Percentiles rank a stretch among this genome's conserved stretches.
Conservation (phyloP, 78 protist genomes). For the Dictyostelium citrinum region DNA sequence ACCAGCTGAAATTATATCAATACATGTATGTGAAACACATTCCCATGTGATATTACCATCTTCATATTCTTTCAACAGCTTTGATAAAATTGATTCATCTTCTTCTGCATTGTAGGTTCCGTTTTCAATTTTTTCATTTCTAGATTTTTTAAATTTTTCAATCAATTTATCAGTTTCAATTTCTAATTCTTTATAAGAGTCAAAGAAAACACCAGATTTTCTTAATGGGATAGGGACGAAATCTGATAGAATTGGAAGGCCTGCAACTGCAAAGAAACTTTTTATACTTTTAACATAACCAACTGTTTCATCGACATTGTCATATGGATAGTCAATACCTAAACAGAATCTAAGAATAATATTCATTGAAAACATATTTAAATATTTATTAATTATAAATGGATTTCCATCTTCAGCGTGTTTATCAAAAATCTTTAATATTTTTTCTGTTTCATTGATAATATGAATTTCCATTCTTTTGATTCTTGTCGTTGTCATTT, state of each 20-base stretch:
- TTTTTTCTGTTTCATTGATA: neutral
- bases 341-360: neutral
- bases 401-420: neutral
- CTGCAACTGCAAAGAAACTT: neutral
- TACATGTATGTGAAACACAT: neutral
- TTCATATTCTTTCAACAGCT: neutral
- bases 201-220: neutral
- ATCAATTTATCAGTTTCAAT: neutral
- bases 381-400: neutral
- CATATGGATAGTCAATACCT: neutral
- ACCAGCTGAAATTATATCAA: constrained; percentile 3
- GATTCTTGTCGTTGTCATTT: neutral
- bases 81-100: neutral
- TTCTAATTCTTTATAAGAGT: neutral
- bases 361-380: neutral
- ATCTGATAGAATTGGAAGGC: neutral
- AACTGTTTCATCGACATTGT: neutral
- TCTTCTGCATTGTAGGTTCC: neutral
- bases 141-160: neutral
- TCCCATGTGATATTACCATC: neutral
- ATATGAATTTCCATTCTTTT: constrained; percentile 1
- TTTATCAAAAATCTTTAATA: neutral
- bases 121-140: neutral
- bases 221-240: neutral
- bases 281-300: neutral